Evolutionary conservation across 164 flowering plant species (phyloP).

Genomic region (Tetrastigma voinierianum): DNA sequence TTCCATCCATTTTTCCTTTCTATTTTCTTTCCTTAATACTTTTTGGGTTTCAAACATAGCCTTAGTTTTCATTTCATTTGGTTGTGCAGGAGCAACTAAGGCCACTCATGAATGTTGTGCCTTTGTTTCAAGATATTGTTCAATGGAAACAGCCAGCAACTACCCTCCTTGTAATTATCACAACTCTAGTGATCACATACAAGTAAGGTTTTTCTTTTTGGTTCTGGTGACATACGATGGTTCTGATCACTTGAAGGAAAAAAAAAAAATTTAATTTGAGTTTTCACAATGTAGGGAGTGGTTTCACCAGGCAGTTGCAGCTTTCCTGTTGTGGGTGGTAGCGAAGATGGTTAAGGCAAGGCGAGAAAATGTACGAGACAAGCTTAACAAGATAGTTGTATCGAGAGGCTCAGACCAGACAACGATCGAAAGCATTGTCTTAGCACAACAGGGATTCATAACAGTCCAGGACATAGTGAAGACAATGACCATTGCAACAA

Average conservation of each 20-base stretch:
- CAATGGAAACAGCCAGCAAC: conserved; percentile 65
- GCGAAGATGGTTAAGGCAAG: conserved; percentile 50
- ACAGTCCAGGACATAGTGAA: conserved; percentile 47
- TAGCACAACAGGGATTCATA: conserved; percentile 68
- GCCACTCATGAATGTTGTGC: conserved; percentile 39
- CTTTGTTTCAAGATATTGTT: conserved; percentile 41
- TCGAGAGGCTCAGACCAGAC: conserved; percentile 61
- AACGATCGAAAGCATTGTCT: conserved; percentile 72
- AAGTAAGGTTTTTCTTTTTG: conserved; percentile 46
- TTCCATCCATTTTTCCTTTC: too few species aligned
- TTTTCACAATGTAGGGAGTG: conserved; percentile 57
- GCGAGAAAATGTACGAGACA: conserved; percentile 19
- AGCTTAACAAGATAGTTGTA: conserved; percentile 45
- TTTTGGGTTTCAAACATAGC: too few species aligned
- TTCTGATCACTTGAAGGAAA: not conserved
- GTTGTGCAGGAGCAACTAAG: conserved; percentile 62
- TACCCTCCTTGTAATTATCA: conserved; percentile 35
- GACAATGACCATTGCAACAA: conserved; percentile 48
- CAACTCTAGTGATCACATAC: conserved; percentile 42
- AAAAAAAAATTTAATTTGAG: not conserved
- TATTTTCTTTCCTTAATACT: too few species aligned
- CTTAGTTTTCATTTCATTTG: conserved; percentile 15
- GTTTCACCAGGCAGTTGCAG: conserved; percentile 68
- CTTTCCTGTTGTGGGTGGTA: conserved; percentile 39
- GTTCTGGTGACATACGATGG: not conserved